phyloP scores from a whole-genome alignment of 768 basidiomycete species.

The Suillus decipiens region DNA sequence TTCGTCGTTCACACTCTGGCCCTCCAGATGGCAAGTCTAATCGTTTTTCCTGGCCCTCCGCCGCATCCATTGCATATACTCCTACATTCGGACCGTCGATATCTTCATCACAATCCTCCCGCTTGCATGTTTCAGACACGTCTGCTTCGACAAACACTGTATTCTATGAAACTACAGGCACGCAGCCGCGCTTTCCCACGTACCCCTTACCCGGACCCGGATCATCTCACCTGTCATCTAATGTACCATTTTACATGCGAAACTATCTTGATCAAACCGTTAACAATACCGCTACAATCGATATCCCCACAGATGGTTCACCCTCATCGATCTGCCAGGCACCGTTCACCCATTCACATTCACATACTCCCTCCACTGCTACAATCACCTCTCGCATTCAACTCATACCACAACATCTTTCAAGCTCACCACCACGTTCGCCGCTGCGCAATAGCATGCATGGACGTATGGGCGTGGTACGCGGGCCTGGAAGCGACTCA shows the following conservation, averaged over 20 bases:
- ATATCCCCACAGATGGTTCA: constrained; percentile 5
- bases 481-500: constrained; percentile 44
- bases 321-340: constrained; percentile 1
- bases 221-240: constrained; percentile 34
- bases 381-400: constrained; percentile 43
- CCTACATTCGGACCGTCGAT: constrained; percentile 49
- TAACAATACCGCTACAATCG: constrained; percentile 7
- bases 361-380: constrained; percentile 50
- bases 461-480: constrained; percentile 16
- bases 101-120: constrained; percentile 35
- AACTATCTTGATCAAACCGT: constrained; percentile 6
- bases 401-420: constrained; percentile 15
- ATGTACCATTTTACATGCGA: constrained; percentile 30
- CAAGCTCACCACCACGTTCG: constrained; percentile 34
- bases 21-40: constrained; percentile 40
- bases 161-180: constrained; percentile 62
- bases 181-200: constrained; percentile 33
- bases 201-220: constrained; percentile 29
- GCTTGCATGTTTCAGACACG: constrained; percentile 39
- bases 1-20: constrained; percentile 47
- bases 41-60: constrained; percentile 42
- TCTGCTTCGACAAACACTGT: constrained; percentile 45
- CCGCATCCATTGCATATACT: constrained; percentile 41
- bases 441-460: constrained; percentile 26
- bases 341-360: constrained; percentile 43